Base-by-base conservation (phyloP, 1,139 yeast genomes). In the Ogataea hybrid region DNA sequence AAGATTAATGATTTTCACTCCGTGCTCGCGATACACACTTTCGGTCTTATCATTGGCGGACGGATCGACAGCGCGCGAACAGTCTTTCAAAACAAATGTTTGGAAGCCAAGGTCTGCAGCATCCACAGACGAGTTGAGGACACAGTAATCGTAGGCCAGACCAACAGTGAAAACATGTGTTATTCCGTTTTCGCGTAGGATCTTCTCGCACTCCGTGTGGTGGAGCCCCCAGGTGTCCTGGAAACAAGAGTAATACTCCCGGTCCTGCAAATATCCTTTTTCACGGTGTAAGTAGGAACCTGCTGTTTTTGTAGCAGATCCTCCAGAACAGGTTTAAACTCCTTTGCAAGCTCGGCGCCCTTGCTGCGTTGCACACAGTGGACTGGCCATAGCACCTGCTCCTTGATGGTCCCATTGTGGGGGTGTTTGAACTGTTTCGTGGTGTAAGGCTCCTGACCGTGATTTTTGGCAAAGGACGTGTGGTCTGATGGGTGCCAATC, bases 231-330 rank as follows among this genome's bases (percentile, higher is more conserved):
- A 87, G 22, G 78, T 71, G 61, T 90, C 97, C 42, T 73, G 69
- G 60, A 90, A 89, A 30, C 95, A 90, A n/a, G 96, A 87, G 58
- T 89, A 90, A 61, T 83, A 88, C 58, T 90, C 97, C 17, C 94
- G 64, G 53, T 86, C 90, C 20, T 66, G 66, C 25, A 82, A 62
- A 46, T 70, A 73, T 0, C 97, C 63, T 90, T 90, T 44, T 71
- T 70, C 5, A 90, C 79, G 2, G 78, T 61, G 0, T 65, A 53
- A 33, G 61, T 62, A 2, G 75, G 71, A 10, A 62, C 46, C 43
- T 56, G 46, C 51, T 62, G 46, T 41, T 63, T 41, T 31, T 54
- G 25, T 4, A 53, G 43, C 5, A 64, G 37, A 7, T 52, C 32
- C n/a, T 56, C 56, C 42, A 61, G 62, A 0, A 45, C 57, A 3